Evolutionary conservation across 2,329 filamentous ascomycete species (phyloP), one percentile per base, ranked within the genome.

Genomic region (Cytospora schulzeri): DNA sequence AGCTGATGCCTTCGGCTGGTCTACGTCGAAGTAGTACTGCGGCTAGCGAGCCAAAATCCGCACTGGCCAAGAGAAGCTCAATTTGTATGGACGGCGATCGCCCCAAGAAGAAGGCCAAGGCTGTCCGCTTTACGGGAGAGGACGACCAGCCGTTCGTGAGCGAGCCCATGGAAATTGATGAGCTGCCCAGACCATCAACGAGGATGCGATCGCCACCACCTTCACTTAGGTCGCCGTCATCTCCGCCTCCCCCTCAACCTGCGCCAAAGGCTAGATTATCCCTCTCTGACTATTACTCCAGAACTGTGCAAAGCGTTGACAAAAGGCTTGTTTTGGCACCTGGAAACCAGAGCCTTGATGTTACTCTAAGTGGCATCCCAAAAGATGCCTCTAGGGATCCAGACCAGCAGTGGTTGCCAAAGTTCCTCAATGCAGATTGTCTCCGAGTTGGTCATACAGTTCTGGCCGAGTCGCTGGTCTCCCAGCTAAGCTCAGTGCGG

Each of bases 61-160:
- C 3, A 26, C 29, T 50, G 19, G 17, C 35, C 26, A 67, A 66
- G 53, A 64, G 58, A 35, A 59, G 38, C 31, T 57, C 55, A 8
- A 29, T 57, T 29, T 56, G 52, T 48, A 28, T 50, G 17, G 50
- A 48, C 24, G 28, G 33, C n/a, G 38, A 48, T 26, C 54, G 57
- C 17, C 24, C 64, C 6, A 70, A 66, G 35, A 78, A 74, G 64
- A 70, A 70, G 55, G 76, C 72, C 45, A 79, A 79, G 63, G 74
- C 75, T 35, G 77, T 80, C 52, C 75, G 74, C 48, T 80, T 79
- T 68, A 69, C 71, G 51, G 71, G 67, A 60, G 68, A 66, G 48
- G 66, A 71, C 24, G 63, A 69, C 5, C 53, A 68, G n/a, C 57
- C 60, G 24, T 52, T 68, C 29, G 67, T 70, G 26, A 67, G 67